Percentiles rank a stretch among this genome's conserved stretches.
Conservation (phyloP, 345 rosid species). For the Ceriops decandra region DNA sequence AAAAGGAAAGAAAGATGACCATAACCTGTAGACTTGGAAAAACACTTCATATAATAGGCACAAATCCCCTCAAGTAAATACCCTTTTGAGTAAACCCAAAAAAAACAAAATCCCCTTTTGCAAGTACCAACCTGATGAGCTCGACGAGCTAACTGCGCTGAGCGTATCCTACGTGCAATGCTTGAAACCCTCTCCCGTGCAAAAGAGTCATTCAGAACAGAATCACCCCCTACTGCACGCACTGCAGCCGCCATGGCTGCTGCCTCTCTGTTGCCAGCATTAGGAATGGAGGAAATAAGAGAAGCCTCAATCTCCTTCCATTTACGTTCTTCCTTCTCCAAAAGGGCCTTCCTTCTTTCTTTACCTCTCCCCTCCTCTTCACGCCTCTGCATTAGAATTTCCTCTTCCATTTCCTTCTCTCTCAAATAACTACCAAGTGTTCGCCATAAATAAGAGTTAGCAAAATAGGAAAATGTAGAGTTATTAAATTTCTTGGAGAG, state of each 20-base stretch:
- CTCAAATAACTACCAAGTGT: constrained; percentile 68
- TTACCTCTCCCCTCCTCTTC: constrained; percentile 99
- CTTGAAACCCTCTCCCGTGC: constrained; percentile 98
- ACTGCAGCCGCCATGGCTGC: constrained; percentile 99
- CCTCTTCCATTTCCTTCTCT: constrained; percentile 99
- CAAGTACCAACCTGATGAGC: constrained; percentile 65
- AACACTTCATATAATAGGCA: too few species aligned
- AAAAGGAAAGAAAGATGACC: background rate
- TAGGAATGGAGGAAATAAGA: constrained; percentile 93
- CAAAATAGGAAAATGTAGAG: background rate
- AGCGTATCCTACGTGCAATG: constrained; percentile 92
- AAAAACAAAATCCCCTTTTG: background rate
- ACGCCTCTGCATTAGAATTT: constrained; percentile 92
- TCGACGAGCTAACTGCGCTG: constrained; percentile 82
- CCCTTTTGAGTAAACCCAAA: background rate
- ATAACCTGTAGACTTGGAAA: too few species aligned
- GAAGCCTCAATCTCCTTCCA: constrained; percentile 99
- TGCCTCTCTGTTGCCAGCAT: constrained; percentile 98
- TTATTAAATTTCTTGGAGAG: background rate
- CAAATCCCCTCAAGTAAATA: too few species aligned
- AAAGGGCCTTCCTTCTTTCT: constrained; percentile 95
- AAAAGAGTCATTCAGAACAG: constrained; percentile 98
- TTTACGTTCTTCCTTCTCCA: constrained; percentile 98
- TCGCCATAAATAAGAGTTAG: constrained; percentile 7
- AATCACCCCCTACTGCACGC: constrained; percentile 99